Evolutionary conservation across 2,329 filamentous ascomycete species (phyloP), one percentile per base, ranked within the genome.

Genomic region (Microthyrium microscopicum): DNA sequence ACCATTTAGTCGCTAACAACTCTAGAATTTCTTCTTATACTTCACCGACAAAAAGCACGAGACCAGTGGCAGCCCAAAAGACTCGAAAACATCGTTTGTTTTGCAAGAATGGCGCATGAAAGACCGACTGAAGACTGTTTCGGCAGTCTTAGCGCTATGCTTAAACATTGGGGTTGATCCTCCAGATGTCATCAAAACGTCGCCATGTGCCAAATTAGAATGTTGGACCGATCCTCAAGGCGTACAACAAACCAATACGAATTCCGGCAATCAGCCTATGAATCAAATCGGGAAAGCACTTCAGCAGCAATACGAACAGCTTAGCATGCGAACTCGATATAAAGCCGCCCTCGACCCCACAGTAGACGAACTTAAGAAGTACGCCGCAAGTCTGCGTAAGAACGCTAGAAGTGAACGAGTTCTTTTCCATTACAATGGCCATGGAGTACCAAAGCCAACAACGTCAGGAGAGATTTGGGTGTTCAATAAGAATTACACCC

Each of bases 21-120:
- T 35, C 33, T 55, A 93, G 79, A 91, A 83, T 44, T 98, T 92
- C 73, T 95, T 93, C 62, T 95, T 95, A 87, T 98, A 98, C 58
- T 98, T 81, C 56, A 94, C 87, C 41, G 89, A 98, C 56, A 95
- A 95, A 57, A 77, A 87, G 34, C 89, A 98, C 57, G 89, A 95
- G 53, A 89, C 83, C 16, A 87, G 83, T 22, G 89, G 84, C 16
- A 83, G 85, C 44, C 82, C 84, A 12, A 82, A 84, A 50, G 58
- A 60, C 38, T 59, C 62, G 15, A 59, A 59, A 36, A 59, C 56
- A 42, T 51, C 50, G 22, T 57, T 54, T 38, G 68, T 72, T 33
- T 67, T 92, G 5, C 80, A 92, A 51, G 89, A 95, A 53, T 98
- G 89, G 89, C 78, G 89, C 38, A 94, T 95, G 80, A 77, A 84